phyloP scores from a whole-genome alignment of 495 filamentous ascomycete species.

The Polyplosphaeria fusca region DNA sequence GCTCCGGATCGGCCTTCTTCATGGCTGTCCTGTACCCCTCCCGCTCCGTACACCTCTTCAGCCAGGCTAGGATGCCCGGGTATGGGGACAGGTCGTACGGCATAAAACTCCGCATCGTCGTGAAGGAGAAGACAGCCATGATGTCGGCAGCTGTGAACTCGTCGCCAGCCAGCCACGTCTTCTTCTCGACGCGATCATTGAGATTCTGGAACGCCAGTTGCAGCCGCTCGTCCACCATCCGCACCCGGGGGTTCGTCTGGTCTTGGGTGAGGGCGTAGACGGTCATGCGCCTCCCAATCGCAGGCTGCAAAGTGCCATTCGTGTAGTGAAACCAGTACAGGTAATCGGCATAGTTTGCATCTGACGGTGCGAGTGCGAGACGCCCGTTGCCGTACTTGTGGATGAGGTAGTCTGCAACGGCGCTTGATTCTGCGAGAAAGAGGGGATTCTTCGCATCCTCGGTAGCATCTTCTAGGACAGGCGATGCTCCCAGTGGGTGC shows the following conservation, averaged over 20 bases:
- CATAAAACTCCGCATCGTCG: conserved; percentile 53
- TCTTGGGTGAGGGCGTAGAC: conserved; percentile 6
- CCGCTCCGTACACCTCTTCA: conserved; percentile 32
- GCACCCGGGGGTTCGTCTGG: not conserved
- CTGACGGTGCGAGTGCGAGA: conserved; percentile 44
- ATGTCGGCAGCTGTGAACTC: conserved; percentile 62
- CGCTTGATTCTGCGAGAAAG: conserved; percentile 52
- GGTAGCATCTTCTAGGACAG: conserved; percentile 53
- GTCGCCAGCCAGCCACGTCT: conserved; percentile 57
- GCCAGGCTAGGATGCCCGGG: conserved; percentile 47
- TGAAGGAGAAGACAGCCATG: conserved; percentile 54
- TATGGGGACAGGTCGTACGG: conserved; percentile 47
- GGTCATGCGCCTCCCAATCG: conserved; percentile 27
- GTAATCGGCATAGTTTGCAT: conserved; percentile 52
- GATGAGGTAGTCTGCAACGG: conserved; percentile 57
- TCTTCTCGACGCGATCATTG: conserved; percentile 30
- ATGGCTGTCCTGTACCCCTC: conserved; percentile 24
- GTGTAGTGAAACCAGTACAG: conserved; percentile 61
- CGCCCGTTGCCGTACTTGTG: conserved; percentile 49
- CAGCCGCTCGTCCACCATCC: conserved; percentile 24
- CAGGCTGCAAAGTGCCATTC: conserved; percentile 54
- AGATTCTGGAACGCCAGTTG: conserved; percentile 20
- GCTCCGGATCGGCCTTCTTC: conserved; percentile 28
- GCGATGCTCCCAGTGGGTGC: conserved; percentile 52
- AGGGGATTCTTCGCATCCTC: conserved; percentile 5